phyloP scores from a whole-genome alignment of 768 basidiomycete genomes.

The Daedaleopsis sinensis region DNA sequence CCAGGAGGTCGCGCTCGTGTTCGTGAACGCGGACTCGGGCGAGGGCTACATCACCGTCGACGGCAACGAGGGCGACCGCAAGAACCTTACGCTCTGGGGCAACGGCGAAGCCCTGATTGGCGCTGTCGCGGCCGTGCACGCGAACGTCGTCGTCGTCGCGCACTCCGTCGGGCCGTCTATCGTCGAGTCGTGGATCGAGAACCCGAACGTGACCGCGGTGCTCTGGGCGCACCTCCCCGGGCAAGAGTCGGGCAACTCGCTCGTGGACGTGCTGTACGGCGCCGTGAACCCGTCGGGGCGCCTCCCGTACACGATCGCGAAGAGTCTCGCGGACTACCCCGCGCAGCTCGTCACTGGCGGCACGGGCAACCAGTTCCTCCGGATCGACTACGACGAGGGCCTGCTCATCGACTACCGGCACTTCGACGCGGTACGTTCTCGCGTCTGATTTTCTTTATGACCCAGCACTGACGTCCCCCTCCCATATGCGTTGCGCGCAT shows the following conservation, averaged over 20 bases:
- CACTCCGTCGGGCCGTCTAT: conserved; percentile 48
- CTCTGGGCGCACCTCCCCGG: conserved; percentile 46
- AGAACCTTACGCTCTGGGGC: conserved; percentile 76
- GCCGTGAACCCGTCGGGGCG: conserved; percentile 52
- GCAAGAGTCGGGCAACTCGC: conserved; percentile 52
- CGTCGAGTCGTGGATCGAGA: conserved; percentile 48
- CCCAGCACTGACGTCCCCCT: background rate
- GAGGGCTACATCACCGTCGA: conserved; percentile 83
- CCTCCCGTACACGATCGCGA: conserved; percentile 57
- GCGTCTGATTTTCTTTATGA: background rate
- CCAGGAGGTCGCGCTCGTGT: conserved; percentile 72
- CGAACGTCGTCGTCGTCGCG: conserved; percentile 73
- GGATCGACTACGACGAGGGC: conserved; percentile 43
- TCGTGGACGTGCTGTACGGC: conserved; percentile 56
- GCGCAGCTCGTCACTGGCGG: conserved; percentile 34
- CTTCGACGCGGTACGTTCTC: conserved; percentile 38
- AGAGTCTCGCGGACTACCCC: conserved; percentile 46
- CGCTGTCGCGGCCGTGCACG: conserved; percentile 66
- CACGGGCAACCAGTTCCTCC: conserved; percentile 28
- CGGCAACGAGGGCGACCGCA: conserved; percentile 76
- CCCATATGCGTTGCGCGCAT: too few relatives aligned
- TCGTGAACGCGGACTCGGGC: conserved; percentile 82
- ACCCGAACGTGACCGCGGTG: conserved; percentile 55
- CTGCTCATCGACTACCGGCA: conserved; percentile 40
- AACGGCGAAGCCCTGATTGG: conserved; percentile 71